These are phyloP conservation scores for Candida vaughaniae DNA, from an alignment of 805 yeast species.

Conservation along the genomic window DNA sequence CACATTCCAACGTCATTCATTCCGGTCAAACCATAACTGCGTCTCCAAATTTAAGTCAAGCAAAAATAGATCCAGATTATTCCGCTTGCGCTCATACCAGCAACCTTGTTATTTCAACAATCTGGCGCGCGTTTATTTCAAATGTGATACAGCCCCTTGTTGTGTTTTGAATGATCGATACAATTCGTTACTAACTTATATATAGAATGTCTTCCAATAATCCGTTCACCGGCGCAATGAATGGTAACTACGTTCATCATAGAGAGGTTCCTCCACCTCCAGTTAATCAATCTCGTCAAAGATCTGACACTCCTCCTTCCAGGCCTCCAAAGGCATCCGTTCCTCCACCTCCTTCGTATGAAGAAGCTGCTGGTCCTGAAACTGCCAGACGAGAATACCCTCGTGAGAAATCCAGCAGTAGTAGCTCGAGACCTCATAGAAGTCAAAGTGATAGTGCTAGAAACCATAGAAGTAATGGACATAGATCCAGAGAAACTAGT, in stretches of 20 bases:
- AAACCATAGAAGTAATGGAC: conserved; percentile 14
- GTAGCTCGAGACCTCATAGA: conserved; percentile 15
- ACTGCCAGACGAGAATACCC: conserved; percentile 48
- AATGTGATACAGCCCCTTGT: conserved; percentile 5
- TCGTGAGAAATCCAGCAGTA: conserved; percentile 42
- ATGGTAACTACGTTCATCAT: conserved; percentile 35
- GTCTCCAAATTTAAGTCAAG: too few relatives aligned
- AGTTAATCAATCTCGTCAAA: neutral
- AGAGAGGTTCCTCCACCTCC: conserved; percentile 36
- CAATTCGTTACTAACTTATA: conserved; percentile 16
- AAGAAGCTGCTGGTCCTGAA: conserved; percentile 61
- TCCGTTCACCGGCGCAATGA: conserved; percentile 52
- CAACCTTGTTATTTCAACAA: too few relatives aligned
- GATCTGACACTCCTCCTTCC: conserved; percentile 17
- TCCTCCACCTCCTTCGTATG: conserved; percentile 64
- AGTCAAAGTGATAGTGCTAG: conserved; percentile 14
- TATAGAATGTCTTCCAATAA: conserved; percentile 46
- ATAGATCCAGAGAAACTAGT: conserved; percentile 13
- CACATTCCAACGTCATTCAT: too few relatives aligned
- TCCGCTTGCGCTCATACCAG: too few relatives aligned
- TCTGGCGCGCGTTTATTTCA: too few relatives aligned
- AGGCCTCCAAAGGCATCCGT: conserved; percentile 31
- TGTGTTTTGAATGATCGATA: conserved; percentile 16
- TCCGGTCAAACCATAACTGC: too few relatives aligned
- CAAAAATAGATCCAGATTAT: too few relatives aligned